Evolutionary conservation across 2,329 filamentous ascomycete species (phyloP), one percentile per base, ranked within the genome.

Genomic region (Ascochyta pisi): DNA sequence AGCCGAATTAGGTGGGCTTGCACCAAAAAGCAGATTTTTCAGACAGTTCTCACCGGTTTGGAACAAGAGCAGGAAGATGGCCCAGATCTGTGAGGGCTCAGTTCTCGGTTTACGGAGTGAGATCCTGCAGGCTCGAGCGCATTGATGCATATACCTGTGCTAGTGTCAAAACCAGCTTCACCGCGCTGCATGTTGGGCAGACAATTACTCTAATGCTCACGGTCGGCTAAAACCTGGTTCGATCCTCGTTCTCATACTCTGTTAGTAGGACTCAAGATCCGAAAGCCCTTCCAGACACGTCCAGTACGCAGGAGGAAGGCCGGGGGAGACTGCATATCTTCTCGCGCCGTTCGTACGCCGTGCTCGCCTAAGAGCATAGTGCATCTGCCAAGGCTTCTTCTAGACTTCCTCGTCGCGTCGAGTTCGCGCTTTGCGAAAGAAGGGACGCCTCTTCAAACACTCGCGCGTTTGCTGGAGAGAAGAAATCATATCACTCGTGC

Each of bases 91-190:
- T 51, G 54, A 60, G 49, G 29, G 39, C 59, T 39, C 50, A 57
- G 40, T 62, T 50, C 61, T 70, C 57, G 63, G 63, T 63, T 40
- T 57, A 12, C 47, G 61, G 66, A 56, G 39, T 64, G 39, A 60
- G 62, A 64, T 65, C 54, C 63, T 70, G 66, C 67, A 58, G 66
- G 60, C 50, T 57, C 58, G 39, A 57, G 54, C 61, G 50, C 37
- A 69, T 68, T 59, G 40, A 65, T 65, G 52, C 53, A 42, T 33
- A 55, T 47, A 37, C 62, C 63, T 63, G 62, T 61, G 63, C 63
- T 63, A 55, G 58, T 62, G 61, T 48, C 43, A 40, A 12, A 23
- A 27, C 29, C 35, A 50, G 22, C 34, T 33, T 53, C 40, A 48
- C 24, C 23, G 37, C 48, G 48, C 38, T 44, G 34, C 48, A 35